Evolutionary conservation across 2,329 filamentous ascomycete species (phyloP).

Genomic region (Fusarium floridanum): DNA sequence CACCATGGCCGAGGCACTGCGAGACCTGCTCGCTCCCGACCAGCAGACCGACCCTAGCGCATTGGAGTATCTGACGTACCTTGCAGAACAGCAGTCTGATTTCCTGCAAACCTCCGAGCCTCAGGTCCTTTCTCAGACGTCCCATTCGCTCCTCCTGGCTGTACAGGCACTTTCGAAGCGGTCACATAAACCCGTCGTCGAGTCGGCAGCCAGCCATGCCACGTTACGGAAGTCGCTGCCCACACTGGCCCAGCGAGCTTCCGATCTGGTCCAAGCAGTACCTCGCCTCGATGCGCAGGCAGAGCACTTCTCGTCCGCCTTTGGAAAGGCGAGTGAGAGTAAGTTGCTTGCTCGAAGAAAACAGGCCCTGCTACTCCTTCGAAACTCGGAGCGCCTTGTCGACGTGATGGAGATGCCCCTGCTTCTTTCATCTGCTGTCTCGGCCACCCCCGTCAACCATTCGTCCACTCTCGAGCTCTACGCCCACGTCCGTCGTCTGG

Average conservation of each 20-base stretch:
- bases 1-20: slow-evolving; percentile 54
- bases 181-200: slow-evolving; percentile 86
- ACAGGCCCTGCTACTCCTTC: slow-evolving; percentile 82
- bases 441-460: slow-evolving; percentile 77
- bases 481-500: slow-evolving; percentile 90
- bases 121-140: slow-evolving; percentile 81
- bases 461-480: slow-evolving; percentile 91
- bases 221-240: slow-evolving; percentile 81
- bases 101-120: slow-evolving; percentile 82
- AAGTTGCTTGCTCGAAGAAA: slow-evolving; percentile 80
- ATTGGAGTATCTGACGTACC: slow-evolving; percentile 79
- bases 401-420: slow-evolving; percentile 93
- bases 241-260: slow-evolving; percentile 72
- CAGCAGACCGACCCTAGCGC: slow-evolving; percentile 64
- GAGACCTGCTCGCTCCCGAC: slow-evolving; percentile 51
- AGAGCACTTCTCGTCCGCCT: slow-evolving; percentile 84
- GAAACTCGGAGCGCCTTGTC: slow-evolving; percentile 89
- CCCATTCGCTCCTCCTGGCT: slow-evolving; percentile 84
- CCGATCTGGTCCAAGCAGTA: slow-evolving; percentile 77
- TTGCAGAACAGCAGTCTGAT: slow-evolving; percentile 81
- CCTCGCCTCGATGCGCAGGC: slow-evolving; percentile 84
- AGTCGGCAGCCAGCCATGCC: slow-evolving; percentile 82
- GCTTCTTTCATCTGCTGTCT: slow-evolving; percentile 84
- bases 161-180: slow-evolving; percentile 91
- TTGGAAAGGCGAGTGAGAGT: slow-evolving; percentile 79